Evolutionary conservation across 2,329 filamentous ascomycete genomes (phyloP).

Genomic region (Alternaria angustiovoidea): DNA sequence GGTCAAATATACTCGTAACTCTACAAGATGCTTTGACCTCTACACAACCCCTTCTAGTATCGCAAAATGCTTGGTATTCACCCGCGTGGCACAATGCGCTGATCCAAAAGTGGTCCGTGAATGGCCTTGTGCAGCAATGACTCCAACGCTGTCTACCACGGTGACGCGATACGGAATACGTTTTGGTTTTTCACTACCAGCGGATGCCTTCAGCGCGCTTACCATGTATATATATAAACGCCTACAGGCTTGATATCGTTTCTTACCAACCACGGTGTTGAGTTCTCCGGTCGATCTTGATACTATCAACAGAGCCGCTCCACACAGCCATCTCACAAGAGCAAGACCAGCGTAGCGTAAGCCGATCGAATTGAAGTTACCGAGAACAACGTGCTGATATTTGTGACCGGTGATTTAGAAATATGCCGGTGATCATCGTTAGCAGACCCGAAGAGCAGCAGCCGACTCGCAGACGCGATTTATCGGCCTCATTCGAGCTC

Average conservation of each 20-base stretch:
- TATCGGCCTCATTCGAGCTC: neutral
- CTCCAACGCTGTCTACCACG: neutral
- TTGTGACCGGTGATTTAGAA: neutral
- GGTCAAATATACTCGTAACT: too few species aligned
- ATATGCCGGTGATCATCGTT: neutral
- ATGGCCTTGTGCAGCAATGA: neutral
- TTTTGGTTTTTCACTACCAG: neutral
- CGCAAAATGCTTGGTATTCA: neutral
- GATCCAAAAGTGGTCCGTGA: neutral
- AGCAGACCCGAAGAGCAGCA: neutral
- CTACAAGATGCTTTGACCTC: neutral
- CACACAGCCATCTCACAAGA: neutral
- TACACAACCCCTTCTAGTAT: neutral
- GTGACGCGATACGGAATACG: neutral
- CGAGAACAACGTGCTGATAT: neutral
- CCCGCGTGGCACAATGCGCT: neutral
- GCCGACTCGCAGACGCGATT: neutral
- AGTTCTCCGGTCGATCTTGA: neutral
- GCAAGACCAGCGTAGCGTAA: neutral
- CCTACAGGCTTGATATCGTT: neutral
- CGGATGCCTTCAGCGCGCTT: neutral
- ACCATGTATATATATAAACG: neutral
- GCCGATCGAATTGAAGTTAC: neutral
- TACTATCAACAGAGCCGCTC: neutral
- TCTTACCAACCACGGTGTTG: neutral